Conservation (phyloP, 306 rosid genomes). For the Cucumis cinereus region DNA sequence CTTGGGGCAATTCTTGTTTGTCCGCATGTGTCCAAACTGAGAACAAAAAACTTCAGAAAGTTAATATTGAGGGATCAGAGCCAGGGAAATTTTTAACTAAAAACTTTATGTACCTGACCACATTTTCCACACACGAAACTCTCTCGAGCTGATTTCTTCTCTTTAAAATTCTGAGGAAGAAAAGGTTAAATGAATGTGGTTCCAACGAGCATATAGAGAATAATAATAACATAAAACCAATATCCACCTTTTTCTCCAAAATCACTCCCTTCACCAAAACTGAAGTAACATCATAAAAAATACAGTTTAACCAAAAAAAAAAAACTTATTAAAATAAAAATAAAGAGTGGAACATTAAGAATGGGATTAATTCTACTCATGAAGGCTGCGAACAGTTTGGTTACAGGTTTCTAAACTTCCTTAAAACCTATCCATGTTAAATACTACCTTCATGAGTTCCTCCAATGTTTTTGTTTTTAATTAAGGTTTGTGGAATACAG, state of each 20-base stretch:
- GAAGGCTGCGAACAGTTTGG: not conserved
- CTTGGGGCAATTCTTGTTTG: conserved; percentile 95
- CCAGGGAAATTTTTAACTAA: not conserved
- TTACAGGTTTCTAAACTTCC: not conserved
- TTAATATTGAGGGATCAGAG: no score
- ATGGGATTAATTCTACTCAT: not conserved
- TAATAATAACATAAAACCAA: not conserved
- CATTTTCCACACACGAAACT: conserved; percentile 90
- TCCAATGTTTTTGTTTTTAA: no score
- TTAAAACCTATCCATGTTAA: not conserved
- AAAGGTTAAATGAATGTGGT: conserved; percentile 7
- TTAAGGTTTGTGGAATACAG: no score
- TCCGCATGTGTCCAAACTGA: conserved; percentile 94
- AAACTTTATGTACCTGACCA: conserved; percentile 58
- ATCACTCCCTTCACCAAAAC: not conserved
- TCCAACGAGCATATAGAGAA: conserved; percentile 6
- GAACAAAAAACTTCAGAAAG: not conserved
- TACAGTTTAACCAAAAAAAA: not conserved
- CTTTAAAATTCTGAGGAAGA: conserved; percentile 61
- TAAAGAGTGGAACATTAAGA: not conserved
- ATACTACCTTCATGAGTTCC: not conserved
- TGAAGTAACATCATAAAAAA: not conserved
- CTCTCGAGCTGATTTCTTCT: conserved; percentile 88
- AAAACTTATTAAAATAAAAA: no score
- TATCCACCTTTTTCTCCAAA: not conserved